Conservation (phyloP, 768 basidiomycete species). For the Russula ochroleuca region DNA sequence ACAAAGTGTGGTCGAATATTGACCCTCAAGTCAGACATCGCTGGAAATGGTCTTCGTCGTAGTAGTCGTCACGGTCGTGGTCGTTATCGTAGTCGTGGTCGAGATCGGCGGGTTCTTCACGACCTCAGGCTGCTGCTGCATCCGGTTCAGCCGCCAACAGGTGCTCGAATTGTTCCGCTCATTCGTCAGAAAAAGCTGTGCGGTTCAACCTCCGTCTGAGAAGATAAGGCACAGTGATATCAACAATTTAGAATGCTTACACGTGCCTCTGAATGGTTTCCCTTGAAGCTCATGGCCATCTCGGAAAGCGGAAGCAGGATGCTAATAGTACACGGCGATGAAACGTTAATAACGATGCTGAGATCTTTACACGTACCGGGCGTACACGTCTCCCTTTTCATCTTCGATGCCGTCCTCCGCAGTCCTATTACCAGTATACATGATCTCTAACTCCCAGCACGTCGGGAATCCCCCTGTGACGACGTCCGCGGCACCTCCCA, state of each 20-base stretch:
- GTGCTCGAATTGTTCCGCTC: constrained; percentile 18
- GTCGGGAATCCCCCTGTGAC: constrained; percentile 20
- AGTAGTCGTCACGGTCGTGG: constrained; percentile 23
- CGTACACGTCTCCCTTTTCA: constrained; percentile 19
- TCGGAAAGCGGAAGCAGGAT: constrained; percentile 25
- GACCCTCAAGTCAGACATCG: constrained; percentile 10
- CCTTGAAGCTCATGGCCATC: constrained; percentile 19
- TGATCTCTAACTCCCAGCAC: constrained; percentile 27
- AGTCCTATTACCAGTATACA: constrained; percentile 9
- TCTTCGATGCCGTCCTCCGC: constrained; percentile 15
- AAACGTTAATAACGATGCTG: neutral
- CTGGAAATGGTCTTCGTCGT: constrained; percentile 22
- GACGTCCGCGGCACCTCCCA: neutral
- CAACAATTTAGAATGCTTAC: neutral
- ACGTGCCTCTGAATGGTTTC: constrained; percentile 15
- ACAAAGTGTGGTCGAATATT: neutral
- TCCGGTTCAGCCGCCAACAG: constrained; percentile 19
- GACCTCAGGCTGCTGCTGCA: constrained; percentile 15
- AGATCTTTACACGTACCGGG: constrained; percentile 10
- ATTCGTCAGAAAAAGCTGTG: constrained; percentile 21
- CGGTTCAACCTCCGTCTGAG: no score
- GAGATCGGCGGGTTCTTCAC: constrained; percentile 20
- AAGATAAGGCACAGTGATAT: no score
- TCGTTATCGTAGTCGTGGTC: constrained; percentile 24
- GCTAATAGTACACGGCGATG: neutral